These are phyloP conservation scores for Elsinoe perseae DNA, from an alignment of 2,329 filamentous ascomycete genomes.

Conservation along the genomic window DNA sequence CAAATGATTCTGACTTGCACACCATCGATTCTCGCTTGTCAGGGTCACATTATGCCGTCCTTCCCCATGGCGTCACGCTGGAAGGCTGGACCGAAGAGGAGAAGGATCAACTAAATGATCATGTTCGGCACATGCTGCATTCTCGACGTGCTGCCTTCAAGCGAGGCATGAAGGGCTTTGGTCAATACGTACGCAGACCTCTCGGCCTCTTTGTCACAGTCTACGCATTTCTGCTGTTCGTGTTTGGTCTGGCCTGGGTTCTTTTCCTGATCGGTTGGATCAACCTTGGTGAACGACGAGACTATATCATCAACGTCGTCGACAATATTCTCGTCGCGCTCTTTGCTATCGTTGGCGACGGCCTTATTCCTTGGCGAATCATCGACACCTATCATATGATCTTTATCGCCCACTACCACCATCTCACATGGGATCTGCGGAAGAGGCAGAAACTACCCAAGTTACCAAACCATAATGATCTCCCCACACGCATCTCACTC, in stretches of 20 bases:
- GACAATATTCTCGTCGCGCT: constrained; percentile 54
- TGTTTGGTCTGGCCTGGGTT: constrained; percentile 82
- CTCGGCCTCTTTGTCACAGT: constrained; percentile 77
- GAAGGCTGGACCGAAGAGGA: constrained; percentile 70
- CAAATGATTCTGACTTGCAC: neutral
- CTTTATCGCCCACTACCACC: constrained; percentile 67
- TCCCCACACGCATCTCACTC: constrained; percentile 40
- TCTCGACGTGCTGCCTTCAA: constrained; percentile 73
- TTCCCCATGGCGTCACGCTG: constrained; percentile 64
- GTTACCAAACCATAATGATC: constrained; percentile 60
- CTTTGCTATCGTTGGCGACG: constrained; percentile 56
- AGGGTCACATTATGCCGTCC: constrained; percentile 67
- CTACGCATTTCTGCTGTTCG: constrained; percentile 73
- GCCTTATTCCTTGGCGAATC: constrained; percentile 61
- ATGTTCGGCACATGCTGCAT: constrained; percentile 81
- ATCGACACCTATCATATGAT: constrained; percentile 85
- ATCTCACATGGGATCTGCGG: constrained; percentile 55
- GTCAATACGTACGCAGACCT: constrained; percentile 65
- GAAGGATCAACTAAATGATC: constrained; percentile 70
- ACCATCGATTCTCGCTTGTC: constrained; percentile 60
- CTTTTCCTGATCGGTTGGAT: constrained; percentile 86
- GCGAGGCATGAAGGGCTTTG: constrained; percentile 69
- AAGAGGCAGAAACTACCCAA: constrained; percentile 54
- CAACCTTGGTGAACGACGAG: constrained; percentile 65
- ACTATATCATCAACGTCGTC: constrained; percentile 49